A percentile compares a stretch with the other conserved stretches of the same genome.
These are phyloP conservation scores for Termitomyces sp. DNA, from an alignment of 768 basidiomycete genomes.

Conservation along the genomic window DNA sequence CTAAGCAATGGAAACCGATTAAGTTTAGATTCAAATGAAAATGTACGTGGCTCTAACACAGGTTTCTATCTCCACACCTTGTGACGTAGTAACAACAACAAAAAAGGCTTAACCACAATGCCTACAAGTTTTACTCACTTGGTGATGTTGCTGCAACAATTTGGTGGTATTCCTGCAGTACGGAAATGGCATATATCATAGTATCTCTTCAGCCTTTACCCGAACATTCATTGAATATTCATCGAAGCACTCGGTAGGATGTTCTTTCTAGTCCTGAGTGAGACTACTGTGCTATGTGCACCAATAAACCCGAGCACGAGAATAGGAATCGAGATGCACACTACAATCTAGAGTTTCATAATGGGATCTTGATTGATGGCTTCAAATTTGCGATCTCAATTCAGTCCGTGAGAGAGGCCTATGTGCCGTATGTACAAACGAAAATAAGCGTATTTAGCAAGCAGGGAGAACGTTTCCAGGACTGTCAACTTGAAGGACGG, in stretches of 20 bases:
- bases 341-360: not conserved
- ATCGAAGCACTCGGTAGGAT: not conserved
- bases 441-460: not conserved
- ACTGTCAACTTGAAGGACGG: not conserved
- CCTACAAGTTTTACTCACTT: no score
- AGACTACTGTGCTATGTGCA: not conserved
- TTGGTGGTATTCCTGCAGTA: no score
- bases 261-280: not conserved
- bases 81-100: no score
- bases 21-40: no score
- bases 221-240: not conserved
- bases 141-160: no score
- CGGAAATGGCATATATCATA: no score
- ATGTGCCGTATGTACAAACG: not conserved
- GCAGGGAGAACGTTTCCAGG: not conserved
- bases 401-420: not conserved
- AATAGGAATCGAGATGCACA: no score
- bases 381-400: not conserved
- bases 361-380: not conserved
- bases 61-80: no score
- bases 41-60: no score
- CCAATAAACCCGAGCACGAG: not conserved
- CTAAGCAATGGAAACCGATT: no score
- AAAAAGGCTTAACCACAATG: no score
- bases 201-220: no score